phyloP scores from a whole-genome alignment of 2,329 filamentous ascomycete genomes.

The Botrytis tulipae region DNA sequence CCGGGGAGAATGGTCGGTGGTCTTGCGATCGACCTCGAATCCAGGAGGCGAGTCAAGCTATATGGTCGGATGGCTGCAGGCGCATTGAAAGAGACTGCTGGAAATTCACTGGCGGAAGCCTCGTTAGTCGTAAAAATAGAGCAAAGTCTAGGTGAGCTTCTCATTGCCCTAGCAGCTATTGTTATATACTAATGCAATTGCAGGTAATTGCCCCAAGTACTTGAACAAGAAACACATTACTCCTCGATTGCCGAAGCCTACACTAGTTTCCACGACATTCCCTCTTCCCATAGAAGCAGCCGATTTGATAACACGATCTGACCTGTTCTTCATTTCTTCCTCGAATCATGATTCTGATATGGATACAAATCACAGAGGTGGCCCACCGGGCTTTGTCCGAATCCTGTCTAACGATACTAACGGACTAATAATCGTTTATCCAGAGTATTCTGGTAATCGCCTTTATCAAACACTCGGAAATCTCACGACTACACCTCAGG shows the following conservation, averaged over 20 bases:
- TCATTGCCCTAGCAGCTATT: not conserved
- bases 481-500: slow-evolving; percentile 60
- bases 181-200: slow-evolving; percentile 2
- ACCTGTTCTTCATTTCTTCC: slow-evolving; percentile 77
- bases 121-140: slow-evolving; percentile 66
- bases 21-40: slow-evolving; percentile 62
- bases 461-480: slow-evolving; percentile 85
- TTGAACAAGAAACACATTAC: slow-evolving; percentile 69
- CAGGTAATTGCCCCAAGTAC: slow-evolving; percentile 84
- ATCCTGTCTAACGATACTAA: slow-evolving; percentile 56
- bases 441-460: slow-evolving; percentile 79
- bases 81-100: slow-evolving; percentile 43
- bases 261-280: slow-evolving; percentile 47
- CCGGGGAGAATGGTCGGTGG: slow-evolving; percentile 56
- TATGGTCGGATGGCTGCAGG: slow-evolving; percentile 69
- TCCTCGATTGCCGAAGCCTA: slow-evolving; percentile 53
- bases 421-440: slow-evolving; percentile 59
- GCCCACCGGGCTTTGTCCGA: slow-evolving; percentile 70
- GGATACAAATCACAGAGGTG: slow-evolving; percentile 83
- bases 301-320: slow-evolving; percentile 59
- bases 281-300: slow-evolving; percentile 36
- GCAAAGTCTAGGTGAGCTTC: slow-evolving; percentile 57
- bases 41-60: slow-evolving; percentile 69
- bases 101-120: slow-evolving; percentile 25
- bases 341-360: slow-evolving; percentile 61